Evolutionary conservation across 192 early-diverging fungal genomes (phyloP).

Genomic region (Physocladia obscura): DNA sequence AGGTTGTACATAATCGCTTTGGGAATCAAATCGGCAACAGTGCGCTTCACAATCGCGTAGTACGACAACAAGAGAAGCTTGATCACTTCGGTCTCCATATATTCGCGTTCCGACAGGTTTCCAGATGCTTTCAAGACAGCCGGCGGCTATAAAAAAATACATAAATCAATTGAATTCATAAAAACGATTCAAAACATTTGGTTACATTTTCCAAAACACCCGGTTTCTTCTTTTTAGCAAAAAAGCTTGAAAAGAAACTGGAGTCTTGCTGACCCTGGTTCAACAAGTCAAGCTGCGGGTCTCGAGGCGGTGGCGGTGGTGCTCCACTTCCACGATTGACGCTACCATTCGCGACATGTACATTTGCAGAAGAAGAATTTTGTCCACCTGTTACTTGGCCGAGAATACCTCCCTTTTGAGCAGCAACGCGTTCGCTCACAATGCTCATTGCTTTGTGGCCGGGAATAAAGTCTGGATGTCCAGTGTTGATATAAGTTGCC

Average conservation of each 20-base stretch:
- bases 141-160: constrained; percentile 65
- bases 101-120: constrained; percentile 93
- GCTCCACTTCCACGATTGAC: constrained; percentile 25
- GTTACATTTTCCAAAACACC: constrained; percentile 58
- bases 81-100: constrained; percentile 98
- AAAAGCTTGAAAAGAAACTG: constrained; percentile 98
- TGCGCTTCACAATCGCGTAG: constrained; percentile 98
- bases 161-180: background rate
- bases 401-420: constrained; percentile 48
- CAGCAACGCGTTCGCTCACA: constrained; percentile 81
- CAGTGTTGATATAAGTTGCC: constrained; percentile 96
- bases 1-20: constrained; percentile 99
- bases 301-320: constrained; percentile 26
- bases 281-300: constrained; percentile 61
- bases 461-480: constrained; percentile 96
- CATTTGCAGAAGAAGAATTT: constrained; percentile 26
- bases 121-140: constrained; percentile 90
- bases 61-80: constrained; percentile 96
- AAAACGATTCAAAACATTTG: background rate
- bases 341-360: constrained; percentile 31
- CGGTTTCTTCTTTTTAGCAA: constrained; percentile 78
- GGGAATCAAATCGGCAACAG: constrained; percentile 93
- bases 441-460: constrained; percentile 94
- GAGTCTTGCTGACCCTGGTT: constrained; percentile 46
- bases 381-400: background rate